phyloP scores from a whole-genome alignment of 2,329 filamentous ascomycete genomes.

The Ophiostoma sp. region DNA sequence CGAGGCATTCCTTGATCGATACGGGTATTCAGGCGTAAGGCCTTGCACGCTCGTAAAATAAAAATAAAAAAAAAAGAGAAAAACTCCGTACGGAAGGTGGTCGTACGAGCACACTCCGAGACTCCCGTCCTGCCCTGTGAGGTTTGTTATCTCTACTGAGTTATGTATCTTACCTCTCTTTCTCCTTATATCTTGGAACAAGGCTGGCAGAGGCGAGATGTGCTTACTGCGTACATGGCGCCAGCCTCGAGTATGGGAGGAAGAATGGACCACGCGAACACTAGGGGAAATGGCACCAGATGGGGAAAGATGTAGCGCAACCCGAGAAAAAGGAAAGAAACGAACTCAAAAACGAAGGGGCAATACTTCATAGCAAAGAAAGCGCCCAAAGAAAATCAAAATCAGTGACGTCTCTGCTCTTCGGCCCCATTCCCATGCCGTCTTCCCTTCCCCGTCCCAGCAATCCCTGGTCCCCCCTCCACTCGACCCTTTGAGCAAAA shows the following conservation, averaged over 20 bases:
- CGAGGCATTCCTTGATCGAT: not conserved
- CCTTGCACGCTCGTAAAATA: not conserved
- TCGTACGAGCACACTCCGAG: not conserved
- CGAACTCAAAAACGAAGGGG: not conserved
- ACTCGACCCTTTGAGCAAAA: not conserved
- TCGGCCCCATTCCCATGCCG: not conserved
- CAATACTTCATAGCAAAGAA: too few species aligned
- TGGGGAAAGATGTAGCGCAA: not conserved
- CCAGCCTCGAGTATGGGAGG: too few species aligned
- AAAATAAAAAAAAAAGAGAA: not conserved
- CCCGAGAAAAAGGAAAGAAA: not conserved
- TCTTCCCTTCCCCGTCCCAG: not conserved
- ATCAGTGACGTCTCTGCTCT: constrained; percentile 6
- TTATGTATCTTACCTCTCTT: too few species aligned
- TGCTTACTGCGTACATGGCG: not conserved
- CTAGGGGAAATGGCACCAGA: not conserved
- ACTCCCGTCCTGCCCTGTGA: not conserved
- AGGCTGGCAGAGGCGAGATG: not conserved
- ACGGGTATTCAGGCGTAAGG: not conserved
- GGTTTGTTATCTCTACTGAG: not conserved
- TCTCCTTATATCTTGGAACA: not conserved
- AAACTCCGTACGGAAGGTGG: not conserved
- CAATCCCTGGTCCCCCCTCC: not conserved
- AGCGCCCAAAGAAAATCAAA: not conserved
- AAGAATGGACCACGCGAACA: too few species aligned